A percentile compares a stretch with the other conserved stretches of the same genome.
phyloP scores from a whole-genome alignment of 108 stramenopile species.

The Cylindrotheca fusiformis region DNA sequence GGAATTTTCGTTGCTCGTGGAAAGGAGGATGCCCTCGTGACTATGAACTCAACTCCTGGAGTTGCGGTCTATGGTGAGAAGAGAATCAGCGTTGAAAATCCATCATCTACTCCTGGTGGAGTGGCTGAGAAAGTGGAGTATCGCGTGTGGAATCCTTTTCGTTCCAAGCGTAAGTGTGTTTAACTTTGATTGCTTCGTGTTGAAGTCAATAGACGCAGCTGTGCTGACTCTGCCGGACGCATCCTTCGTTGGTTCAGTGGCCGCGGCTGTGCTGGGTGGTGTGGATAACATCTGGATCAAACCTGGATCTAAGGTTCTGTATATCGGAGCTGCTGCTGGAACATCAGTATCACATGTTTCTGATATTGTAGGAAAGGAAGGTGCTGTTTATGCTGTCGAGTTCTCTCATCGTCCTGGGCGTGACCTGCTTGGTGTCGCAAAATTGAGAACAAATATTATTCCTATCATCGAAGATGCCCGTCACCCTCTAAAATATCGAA shows the following conservation, averaged over 20 bases:
- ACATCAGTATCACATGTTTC: slow-evolving; percentile 99
- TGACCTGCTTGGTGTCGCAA: slow-evolving; percentile 98
- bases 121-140: slow-evolving; percentile 96
- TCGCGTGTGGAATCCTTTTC: slow-evolving; percentile 99
- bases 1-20: slow-evolving; percentile 98
- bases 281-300: slow-evolving; percentile 97
- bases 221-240: too few relatives aligned
- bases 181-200: background rate
- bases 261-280: slow-evolving; percentile 99
- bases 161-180: slow-evolving; percentile 88
- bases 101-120: slow-evolving; percentile 68
- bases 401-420: slow-evolving; percentile 99
- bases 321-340: slow-evolving; percentile 98
- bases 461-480: slow-evolving; percentile 99
- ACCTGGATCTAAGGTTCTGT: slow-evolving; percentile 97
- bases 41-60: slow-evolving; percentile 96
- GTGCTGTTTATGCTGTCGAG: slow-evolving; percentile 99
- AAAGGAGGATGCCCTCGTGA: slow-evolving; percentile 98
- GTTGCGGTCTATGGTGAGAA: slow-evolving; percentile 99
- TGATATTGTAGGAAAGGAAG: slow-evolving; percentile 97
- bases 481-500: slow-evolving; percentile 99
- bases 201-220: too few relatives aligned
- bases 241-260: slow-evolving; percentile 46
- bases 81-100: slow-evolving; percentile 92
- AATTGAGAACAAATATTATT: slow-evolving; percentile 97